Evolutionary conservation across 2,329 filamentous ascomycete genomes (phyloP), one percentile per base, ranked within the genome.

Genomic region (Blastomyces percursus): DNA sequence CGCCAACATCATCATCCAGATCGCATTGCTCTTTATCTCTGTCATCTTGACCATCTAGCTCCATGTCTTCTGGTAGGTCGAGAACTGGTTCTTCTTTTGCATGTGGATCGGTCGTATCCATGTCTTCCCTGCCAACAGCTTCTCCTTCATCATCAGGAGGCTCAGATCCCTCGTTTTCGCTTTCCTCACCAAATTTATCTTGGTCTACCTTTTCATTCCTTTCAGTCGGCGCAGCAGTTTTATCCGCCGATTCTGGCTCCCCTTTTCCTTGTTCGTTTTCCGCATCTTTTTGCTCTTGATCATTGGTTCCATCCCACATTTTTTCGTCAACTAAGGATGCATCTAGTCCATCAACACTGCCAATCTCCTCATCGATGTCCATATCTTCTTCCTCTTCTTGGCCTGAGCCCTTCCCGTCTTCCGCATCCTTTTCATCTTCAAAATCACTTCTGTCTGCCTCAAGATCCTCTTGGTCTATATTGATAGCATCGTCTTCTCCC

Each of bases 281-380:
- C 1, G 89, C 86, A 57, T 92, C 86, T 63, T 79, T 79, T 62
- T 80, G 76, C 54, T 92, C 83, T 57, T 87, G 82, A 52, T 90
- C 87, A 46, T 78, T 77, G 38, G 64, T 86, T 48, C 91, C 92
- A 75, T 99, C 92, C 94, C 94, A 99, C 84, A 97, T 91, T 80
- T 97, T 99, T 78, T 99, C 95, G 72, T 99, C 95, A 1, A 97
- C 89, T 24, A 93, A 90, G 19, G 86, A 89, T 14, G 91, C 88
- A 68, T 96, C 93, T 51, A 96, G 80, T 69, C 96, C 91, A 76
- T 96, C 90, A 12, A 97, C 91, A 69, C 91, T 89, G 1, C 92
- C 94, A 5, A 89, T 84, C 75, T 97, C 91, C 69, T 96, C 92
- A 67, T 96, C 91, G 72, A 95, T 87, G 52, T 86, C 83, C 32